These are phyloP conservation scores for Cephalotrichum gorgonifer DNA, from an alignment of 2,329 filamentous ascomycete species.

Conservation along the genomic window DNA sequence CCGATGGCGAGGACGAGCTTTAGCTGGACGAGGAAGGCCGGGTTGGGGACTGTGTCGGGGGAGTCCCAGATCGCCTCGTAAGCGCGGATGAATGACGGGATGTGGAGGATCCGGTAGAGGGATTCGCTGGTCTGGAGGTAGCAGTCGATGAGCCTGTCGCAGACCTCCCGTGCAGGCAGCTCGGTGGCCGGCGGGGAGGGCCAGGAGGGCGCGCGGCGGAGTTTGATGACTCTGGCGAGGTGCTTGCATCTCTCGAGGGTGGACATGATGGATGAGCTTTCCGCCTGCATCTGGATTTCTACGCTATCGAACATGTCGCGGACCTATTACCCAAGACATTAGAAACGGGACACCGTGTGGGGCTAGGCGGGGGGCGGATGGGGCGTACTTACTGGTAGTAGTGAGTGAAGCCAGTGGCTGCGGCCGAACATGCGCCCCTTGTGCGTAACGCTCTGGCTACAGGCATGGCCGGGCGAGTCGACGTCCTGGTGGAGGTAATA, in stretches of 20 bases:
- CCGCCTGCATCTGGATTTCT: constrained; percentile 27
- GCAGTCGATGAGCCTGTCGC: constrained; percentile 34
- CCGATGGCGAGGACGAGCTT: constrained; percentile 51
- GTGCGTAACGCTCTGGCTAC: constrained; percentile 34
- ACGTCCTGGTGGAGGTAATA: constrained; percentile 31
- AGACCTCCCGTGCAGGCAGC: constrained; percentile 34
- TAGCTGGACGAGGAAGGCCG: constrained; percentile 41
- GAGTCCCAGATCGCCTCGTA: constrained; percentile 40
- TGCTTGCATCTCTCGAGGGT: constrained; percentile 40
- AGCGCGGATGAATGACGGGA: constrained; percentile 35
- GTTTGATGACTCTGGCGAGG: constrained; percentile 41
- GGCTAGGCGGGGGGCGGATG: too few relatives aligned
- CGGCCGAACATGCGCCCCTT: constrained; percentile 47
- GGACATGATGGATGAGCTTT: constrained; percentile 21
- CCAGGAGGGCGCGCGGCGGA: constrained; percentile 34
- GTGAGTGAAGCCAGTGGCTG: constrained; percentile 45
- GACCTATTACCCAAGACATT: constrained; percentile 19
- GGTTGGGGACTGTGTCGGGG: constrained; percentile 15
- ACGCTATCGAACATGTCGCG: constrained; percentile 31
- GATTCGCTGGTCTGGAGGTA: constrained; percentile 39
- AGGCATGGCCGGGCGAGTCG: constrained; percentile 17
- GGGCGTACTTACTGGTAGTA: constrained; percentile 28
- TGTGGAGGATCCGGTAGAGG: constrained; percentile 37
- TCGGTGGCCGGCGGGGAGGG: constrained; percentile 27
- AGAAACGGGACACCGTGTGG: neutral